Evolutionary conservation across 148 eudicot species (phyloP).

Genomic region (Persicaria maculosa): DNA sequence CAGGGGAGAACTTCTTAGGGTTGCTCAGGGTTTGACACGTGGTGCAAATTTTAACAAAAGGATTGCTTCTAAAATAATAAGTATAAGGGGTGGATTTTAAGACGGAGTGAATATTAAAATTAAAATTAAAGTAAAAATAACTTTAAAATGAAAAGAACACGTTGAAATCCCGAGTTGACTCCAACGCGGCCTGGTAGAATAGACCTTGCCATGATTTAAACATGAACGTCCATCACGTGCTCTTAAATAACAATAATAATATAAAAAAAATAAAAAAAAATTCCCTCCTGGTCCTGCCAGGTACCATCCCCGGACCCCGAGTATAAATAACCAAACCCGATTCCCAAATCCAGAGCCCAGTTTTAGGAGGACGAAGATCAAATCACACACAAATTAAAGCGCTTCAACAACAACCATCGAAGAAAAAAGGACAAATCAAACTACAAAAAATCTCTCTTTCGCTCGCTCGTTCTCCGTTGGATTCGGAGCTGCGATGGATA

Average conservation of each 20-base stretch:
- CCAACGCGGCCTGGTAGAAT: constrained; percentile 3
- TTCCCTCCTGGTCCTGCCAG: no score
- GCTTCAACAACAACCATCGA: background rate
- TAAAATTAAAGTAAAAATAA: no score
- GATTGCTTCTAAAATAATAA: no score
- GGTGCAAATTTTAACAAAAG: no score
- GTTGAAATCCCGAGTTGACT: background rate
- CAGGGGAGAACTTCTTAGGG: no score
- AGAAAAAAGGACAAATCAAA: background rate
- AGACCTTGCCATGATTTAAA: background rate
- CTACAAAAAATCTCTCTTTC: background rate
- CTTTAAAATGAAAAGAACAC: background rate
- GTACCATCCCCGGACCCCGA: background rate
- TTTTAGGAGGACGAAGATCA: background rate
- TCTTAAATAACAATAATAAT: background rate
- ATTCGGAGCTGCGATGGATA: background rate
- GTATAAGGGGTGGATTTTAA: no score
- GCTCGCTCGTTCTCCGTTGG: background rate
- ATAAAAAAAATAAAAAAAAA: no score
- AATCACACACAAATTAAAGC: no score
- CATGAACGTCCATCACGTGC: background rate
- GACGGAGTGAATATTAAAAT: no score
- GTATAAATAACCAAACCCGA: background rate
- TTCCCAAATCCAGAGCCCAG: background rate
- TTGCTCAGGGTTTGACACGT: no score